A percentile compares a stretch with the other conserved stretches of the same genome.
phyloP scores from a whole-genome alignment of 202 grass and related monocot species.

The Musa balbisiana region DNA sequence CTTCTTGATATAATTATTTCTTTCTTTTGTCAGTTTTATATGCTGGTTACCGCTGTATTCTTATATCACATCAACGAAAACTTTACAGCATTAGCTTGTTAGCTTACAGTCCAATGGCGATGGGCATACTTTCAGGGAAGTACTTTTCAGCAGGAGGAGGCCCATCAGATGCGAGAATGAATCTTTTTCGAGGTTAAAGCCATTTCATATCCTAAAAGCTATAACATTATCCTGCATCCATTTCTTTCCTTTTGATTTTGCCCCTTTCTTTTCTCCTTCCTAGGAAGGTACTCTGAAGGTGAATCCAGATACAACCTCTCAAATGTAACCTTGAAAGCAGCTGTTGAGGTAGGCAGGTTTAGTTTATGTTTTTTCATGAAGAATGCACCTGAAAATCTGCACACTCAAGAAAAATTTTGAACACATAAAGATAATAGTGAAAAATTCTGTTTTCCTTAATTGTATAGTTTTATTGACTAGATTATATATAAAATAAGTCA shows the following conservation, averaged over 20 bases:
- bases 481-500: neutral
- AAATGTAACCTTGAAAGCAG: constrained; percentile 39
- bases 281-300: constrained; percentile 80
- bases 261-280: constrained; percentile 9
- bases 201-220: constrained; percentile 4
- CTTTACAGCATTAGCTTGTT: constrained; percentile 59
- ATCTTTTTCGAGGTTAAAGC: constrained; percentile 63
- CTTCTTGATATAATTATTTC: neutral
- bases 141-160: constrained; percentile 38
- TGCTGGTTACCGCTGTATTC: neutral
- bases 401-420: no score
- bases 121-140: constrained; percentile 95
- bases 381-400: neutral
- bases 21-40: neutral
- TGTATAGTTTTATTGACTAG: neutral
- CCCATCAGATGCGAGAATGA: constrained; percentile 63
- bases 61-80: constrained; percentile 5
- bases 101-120: constrained; percentile 91
- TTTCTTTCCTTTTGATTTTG: neutral
- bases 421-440: no score
- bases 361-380: constrained; percentile 3
- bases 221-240: constrained; percentile 10
- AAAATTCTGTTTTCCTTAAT: no score
- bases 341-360: constrained; percentile 37
- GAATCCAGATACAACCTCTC: constrained; percentile 87